A percentile compares a stretch with the other conserved stretches of the same genome.
Evolutionary conservation across 805 yeast species (phyloP).

Genomic region (Starmera caribaea): DNA sequence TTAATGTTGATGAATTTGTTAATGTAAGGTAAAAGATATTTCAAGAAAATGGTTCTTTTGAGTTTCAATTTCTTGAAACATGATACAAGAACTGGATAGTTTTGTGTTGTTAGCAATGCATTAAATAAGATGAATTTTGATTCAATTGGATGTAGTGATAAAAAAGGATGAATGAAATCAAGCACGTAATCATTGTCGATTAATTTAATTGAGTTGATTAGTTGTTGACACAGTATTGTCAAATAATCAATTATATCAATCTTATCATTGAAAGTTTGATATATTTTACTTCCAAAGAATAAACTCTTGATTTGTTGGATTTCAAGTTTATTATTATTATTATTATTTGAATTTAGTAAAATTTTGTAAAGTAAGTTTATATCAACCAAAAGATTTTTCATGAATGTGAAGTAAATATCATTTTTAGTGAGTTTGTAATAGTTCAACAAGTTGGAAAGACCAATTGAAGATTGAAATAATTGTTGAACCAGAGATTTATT

Average conservation of each 20-base stretch:
- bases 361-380: conserved; percentile 4
- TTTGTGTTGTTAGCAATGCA: conserved; percentile 4
- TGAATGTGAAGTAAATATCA: conserved; percentile 11
- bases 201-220: conserved; percentile 6
- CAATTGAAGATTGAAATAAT: conserved; percentile 9
- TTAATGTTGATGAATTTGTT: conserved; percentile 1
- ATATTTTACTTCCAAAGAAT: conserved; percentile 18
- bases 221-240: conserved; percentile 7
- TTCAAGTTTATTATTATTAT: conserved; percentile 5
- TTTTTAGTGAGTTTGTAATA: conserved; percentile 14
- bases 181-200: neutral
- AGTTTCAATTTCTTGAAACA: conserved; percentile 3
- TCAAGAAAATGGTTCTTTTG: conserved; percentile 9
- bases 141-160: conserved; percentile 18
- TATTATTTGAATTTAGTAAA: conserved; percentile 4
- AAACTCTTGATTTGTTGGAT: conserved; percentile 9
- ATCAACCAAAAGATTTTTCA: conserved; percentile 13
- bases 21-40: conserved; percentile 12
- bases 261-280: conserved; percentile 14
- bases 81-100: conserved; percentile 1
- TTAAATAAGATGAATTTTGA: conserved; percentile 9
- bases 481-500: conserved; percentile 8
- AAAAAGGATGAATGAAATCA: conserved; percentile 10
- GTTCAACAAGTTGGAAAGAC: conserved; percentile 11
- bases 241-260: conserved; percentile 9